Evolutionary conservation across 208 protist species (phyloP).

Genomic region (Crithidia brevicula): DNA sequence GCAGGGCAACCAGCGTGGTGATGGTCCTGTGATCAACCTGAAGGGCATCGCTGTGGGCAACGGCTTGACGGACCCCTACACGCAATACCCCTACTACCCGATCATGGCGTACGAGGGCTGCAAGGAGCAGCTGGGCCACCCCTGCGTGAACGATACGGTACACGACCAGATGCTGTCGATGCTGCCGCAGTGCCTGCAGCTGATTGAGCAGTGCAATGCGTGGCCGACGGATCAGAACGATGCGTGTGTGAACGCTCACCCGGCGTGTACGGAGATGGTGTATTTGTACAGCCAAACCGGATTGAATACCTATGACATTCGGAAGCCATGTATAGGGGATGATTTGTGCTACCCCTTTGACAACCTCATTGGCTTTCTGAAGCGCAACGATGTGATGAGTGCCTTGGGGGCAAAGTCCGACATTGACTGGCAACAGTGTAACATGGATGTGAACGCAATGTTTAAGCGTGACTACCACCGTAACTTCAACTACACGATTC

Average conservation of each 20-base stretch:
- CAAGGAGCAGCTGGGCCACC: constrained; percentile 37
- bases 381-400: constrained; percentile 47
- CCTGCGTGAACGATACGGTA: constrained; percentile 42
- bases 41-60: constrained; percentile 86
- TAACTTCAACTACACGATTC: constrained; percentile 69
- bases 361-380: constrained; percentile 54
- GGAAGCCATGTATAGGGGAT: constrained; percentile 44
- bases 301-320: constrained; percentile 87
- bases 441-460: constrained; percentile 47
- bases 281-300: constrained; percentile 7
- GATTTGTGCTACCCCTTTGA: constrained; percentile 89
- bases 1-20: constrained; percentile 12
- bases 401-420: constrained; percentile 56
- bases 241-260: constrained; percentile 16
- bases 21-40: constrained; percentile 49
- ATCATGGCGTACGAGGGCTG: constrained; percentile 67
- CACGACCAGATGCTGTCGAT: constrained; percentile 45
- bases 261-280: constrained; percentile 6
- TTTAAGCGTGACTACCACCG: constrained; percentile 77
- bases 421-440: constrained; percentile 69
- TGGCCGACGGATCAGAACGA: constrained; percentile 8
- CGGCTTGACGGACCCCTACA: constrained; percentile 80
- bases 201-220: constrained; percentile 45
- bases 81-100: constrained; percentile 79
- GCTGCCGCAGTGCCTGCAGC: constrained; percentile 52